Conservation (phyloP, 179 eudicot genomes). For the Camellia oleifera region DNA sequence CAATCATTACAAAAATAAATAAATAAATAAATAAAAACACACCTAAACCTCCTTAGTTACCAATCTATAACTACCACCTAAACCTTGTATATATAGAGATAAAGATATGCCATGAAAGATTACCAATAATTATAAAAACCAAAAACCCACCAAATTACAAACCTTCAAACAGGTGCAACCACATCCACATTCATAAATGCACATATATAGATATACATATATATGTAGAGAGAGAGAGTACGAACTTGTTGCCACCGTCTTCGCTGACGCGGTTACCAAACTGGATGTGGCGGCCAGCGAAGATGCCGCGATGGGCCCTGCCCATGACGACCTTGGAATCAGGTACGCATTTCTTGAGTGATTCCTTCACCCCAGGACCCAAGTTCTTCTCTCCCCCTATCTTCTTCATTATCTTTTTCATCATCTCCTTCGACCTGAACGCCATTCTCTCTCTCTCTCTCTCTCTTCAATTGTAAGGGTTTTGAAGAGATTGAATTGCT, state of each 20-base stretch:
- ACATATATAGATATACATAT: neutral
- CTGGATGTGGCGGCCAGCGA: slow-evolving; percentile 93
- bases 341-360: slow-evolving; percentile 54
- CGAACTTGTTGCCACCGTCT: slow-evolving; percentile 93
- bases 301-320: slow-evolving; percentile 89
- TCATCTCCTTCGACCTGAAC: slow-evolving; percentile 71
- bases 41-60: too few relatives aligned
- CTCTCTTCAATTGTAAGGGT: slow-evolving; percentile 7
- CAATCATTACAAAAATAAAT: too few relatives aligned
- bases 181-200: neutral
- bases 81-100: neutral
- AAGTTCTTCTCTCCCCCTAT: slow-evolving; percentile 73
- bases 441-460: slow-evolving; percentile 43
- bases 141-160: neutral
- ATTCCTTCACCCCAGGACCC: slow-evolving; percentile 57
- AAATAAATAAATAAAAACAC: neutral
- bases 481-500: neutral
- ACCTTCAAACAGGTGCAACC: too few relatives aligned
- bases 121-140: neutral
- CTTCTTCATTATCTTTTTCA: slow-evolving; percentile 80
- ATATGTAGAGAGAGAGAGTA: neutral
- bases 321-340: slow-evolving; percentile 79
- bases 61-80: too few relatives aligned
- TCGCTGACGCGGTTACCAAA: slow-evolving; percentile 83
- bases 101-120: neutral